A percentile compares a stretch with the other conserved stretches of the same genome.
Evolutionary conservation across 108 stramenopile genomes (phyloP).

Genomic region (Aurantiochytrium sp.): DNA sequence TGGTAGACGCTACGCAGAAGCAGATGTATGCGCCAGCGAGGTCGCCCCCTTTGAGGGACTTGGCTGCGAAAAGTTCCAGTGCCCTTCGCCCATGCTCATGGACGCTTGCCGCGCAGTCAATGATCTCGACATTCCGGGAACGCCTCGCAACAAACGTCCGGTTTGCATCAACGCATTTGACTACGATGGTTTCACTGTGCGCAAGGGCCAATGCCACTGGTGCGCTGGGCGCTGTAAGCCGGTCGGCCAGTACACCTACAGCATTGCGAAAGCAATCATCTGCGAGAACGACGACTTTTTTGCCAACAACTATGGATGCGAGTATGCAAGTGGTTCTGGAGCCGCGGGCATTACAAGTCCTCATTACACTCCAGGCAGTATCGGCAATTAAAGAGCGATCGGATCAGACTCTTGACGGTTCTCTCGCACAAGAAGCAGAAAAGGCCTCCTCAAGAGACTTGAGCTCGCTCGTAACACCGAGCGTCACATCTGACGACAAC

Average conservation of each 20-base stretch:
- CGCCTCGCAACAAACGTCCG: neutral
- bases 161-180: neutral
- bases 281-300: neutral
- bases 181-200: neutral
- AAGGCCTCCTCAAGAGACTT: neutral
- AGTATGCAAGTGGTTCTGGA: neutral
- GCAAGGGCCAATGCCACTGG: neutral
- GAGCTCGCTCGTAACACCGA: neutral
- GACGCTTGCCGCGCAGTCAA: neutral
- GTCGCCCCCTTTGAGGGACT: neutral
- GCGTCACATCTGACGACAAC: neutral
- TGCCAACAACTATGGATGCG: neutral
- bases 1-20: neutral
- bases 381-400: neutral
- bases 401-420: neutral
- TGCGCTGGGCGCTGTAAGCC: neutral
- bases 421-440: neutral
- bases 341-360: neutral
- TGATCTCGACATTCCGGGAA: neutral
- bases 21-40: neutral
- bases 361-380: neutral
- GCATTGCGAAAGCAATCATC: neutral
- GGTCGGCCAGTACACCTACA: neutral
- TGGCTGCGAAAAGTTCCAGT: neutral
- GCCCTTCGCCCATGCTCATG: neutral